Evolutionary conservation across 495 filamentous ascomycete genomes (phyloP), one percentile per base, ranked within the genome.

Genomic region (Penicillium cinerascens): DNA sequence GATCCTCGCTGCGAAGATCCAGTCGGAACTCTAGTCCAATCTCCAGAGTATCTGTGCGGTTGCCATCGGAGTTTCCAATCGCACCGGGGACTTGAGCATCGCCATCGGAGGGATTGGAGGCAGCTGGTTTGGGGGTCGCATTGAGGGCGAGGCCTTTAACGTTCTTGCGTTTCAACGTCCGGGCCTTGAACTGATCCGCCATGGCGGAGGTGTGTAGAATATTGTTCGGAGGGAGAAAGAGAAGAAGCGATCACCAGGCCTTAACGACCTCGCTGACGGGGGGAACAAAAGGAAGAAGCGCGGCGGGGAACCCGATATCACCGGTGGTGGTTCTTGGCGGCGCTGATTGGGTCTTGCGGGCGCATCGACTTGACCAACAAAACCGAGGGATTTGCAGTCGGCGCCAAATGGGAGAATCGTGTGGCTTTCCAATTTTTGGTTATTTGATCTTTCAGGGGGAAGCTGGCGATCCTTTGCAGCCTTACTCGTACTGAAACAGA

Each of bases 121-220:
- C 49, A 50, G 77, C 70, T 33, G 29, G 29, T n/a, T 84, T 77
- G 20, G 87, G 82, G 16, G 87, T 79, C 17, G 84, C 80, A 58
- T 80, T 87, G 60, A 97, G 73, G 46, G 87, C 89, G 16, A 98
- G 84, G n/a, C 92, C 93, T 70, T 96, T 97, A 69, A 92, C 82
- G 67, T 97, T 98, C 81, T 97, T 96, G 74, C 92, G 86, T 82
- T 95, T 96, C 80, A 98, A 82, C 44, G 95, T 91, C 74, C 88
- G 86, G 63, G 86, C 82, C 63, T 92, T 87, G 66, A 97, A 95
- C 61, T 76, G 71, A 70, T 95, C 92, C 56, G 87, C 78, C 91
- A 95, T 96, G 74, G 63, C 60, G 55, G 42, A 38, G 16, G 23
- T 49, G 26, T 33, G 36, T 35, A 33, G 46, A 44, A 42, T 3